Evolutionary conservation across 208 protist genomes (phyloP).

Genomic region (Acanthamoeba comandoni): DNA sequence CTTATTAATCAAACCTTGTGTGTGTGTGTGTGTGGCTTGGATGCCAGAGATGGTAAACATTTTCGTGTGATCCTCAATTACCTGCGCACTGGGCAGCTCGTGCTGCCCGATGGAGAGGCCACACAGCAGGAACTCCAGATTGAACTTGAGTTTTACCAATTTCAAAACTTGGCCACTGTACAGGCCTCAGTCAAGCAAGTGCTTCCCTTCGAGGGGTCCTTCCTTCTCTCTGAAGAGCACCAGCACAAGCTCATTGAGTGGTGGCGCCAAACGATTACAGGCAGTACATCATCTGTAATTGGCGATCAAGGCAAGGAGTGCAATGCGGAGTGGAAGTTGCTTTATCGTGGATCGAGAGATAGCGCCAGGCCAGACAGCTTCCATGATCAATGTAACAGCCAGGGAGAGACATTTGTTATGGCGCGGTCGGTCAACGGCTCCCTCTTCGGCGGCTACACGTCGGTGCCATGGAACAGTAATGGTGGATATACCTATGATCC

Average conservation of each 20-base stretch:
- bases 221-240: not conserved
- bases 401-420: slow-evolving; percentile 3
- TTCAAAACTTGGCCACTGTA: not conserved
- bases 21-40: no score
- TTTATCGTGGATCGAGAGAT: not conserved
- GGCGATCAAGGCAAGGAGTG: no score
- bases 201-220: not conserved
- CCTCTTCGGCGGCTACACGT: slow-evolving; percentile 6
- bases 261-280: not conserved
- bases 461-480: not conserved
- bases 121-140: not conserved
- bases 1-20: no score
- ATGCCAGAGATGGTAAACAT: not conserved
- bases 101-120: not conserved
- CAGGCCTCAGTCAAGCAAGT: not conserved
- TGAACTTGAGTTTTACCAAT: slow-evolving; percentile 42
- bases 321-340: not conserved
- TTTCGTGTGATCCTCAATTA: slow-evolving; percentile 32
- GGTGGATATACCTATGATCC: not conserved
- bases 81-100: slow-evolving; percentile 2
- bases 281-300: not conserved
- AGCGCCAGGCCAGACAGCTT: not conserved
- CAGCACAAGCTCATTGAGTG: not conserved
- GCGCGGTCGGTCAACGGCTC: not conserved
- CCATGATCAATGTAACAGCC: not conserved